A percentile compares a stretch with the other conserved stretches of the same genome.
phyloP scores from a whole-genome alignment of 1,139 yeast species.

The Hemisphaericaspora xylanilytica region DNA sequence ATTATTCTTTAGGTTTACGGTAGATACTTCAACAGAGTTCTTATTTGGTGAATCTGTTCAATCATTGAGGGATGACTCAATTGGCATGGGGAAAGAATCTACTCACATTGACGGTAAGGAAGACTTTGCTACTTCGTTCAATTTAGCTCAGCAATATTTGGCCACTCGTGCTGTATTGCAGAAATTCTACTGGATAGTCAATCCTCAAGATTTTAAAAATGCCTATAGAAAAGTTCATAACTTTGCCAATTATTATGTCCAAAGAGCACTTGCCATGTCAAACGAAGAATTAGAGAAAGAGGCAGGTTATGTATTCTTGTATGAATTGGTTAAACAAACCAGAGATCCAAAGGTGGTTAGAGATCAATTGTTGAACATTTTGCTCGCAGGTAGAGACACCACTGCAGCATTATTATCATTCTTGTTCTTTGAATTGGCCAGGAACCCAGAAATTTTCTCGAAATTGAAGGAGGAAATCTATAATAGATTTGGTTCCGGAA shows the following conservation, averaged over 20 bases:
- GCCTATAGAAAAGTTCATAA: constrained; percentile 30
- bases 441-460: constrained; percentile 38
- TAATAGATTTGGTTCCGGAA: constrained; percentile 31
- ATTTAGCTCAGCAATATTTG: constrained; percentile 35
- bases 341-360: constrained; percentile 48
- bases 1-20: constrained; percentile 48
- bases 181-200: constrained; percentile 31
- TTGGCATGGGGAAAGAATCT: constrained; percentile 17
- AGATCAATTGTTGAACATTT: constrained; percentile 50
- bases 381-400: constrained; percentile 58
- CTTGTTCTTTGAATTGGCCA: constrained; percentile 44
- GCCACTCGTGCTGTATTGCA: constrained; percentile 39
- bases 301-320: constrained; percentile 49
- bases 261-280: constrained; percentile 27
- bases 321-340: constrained; percentile 51
- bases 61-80: constrained; percentile 31
- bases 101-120: constrained; percentile 28
- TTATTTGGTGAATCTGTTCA: constrained; percentile 55
- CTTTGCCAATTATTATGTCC: constrained; percentile 31
- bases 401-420: constrained; percentile 55
- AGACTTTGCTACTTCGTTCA: constrained; percentile 45
- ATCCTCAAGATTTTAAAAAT: constrained; percentile 31
- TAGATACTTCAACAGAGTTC: constrained; percentile 59
- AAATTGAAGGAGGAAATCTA: constrained; percentile 40
- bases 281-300: constrained; percentile 32